Evolutionary conservation across 176 grass and related monocot species (phyloP), one percentile per base, ranked within the genome.

Genomic region (Cenchrus fungigraminus): DNA sequence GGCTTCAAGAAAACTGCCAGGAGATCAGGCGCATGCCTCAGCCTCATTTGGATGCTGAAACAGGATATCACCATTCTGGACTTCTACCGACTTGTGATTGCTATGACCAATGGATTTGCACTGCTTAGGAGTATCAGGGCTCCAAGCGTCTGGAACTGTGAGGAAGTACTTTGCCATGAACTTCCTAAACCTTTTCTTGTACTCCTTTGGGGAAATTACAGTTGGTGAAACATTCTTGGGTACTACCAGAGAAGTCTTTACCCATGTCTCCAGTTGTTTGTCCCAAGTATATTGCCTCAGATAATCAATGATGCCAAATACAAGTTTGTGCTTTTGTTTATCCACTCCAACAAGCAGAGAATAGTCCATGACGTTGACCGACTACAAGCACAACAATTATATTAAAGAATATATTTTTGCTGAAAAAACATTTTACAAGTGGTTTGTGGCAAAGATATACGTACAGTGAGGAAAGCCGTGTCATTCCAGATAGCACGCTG

Each of bases 401-500:
- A 62, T 82, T 55, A 73, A 82, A 32, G 73, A 9, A 84, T 28
- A 29, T 68, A 29, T 68, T 83, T 74, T 76, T 40, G 66, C 44
- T 77, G 47, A 75, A 86, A 89, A 91, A 60, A 71, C 58, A 11
- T 73, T 80, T 34, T 84, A 72, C 59, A 15, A 77, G 13, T 69
- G 50, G 65, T 67, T 79, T 79, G 67, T 44, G 73, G 40, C 2
- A 13, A 90, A 77, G 17, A 89, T 50, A 88, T 83, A 95, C 92
- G 80, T 95, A 95, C 95, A 74, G 95, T 95, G 50, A 98, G 95
- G 61, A 95, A 98, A 87, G 95, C 63, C 62, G 95, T 95, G 79
- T 98, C 95, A 70, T 98, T 98, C 95, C 95, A 98, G 80, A 98
- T 95, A 86, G 95, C 95, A 10, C 95, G 91, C 75, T 98, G 95